These are phyloP conservation scores for Salix viminalis DNA, from an alignment of 345 rosid genomes.

Conservation along the genomic window DNA sequence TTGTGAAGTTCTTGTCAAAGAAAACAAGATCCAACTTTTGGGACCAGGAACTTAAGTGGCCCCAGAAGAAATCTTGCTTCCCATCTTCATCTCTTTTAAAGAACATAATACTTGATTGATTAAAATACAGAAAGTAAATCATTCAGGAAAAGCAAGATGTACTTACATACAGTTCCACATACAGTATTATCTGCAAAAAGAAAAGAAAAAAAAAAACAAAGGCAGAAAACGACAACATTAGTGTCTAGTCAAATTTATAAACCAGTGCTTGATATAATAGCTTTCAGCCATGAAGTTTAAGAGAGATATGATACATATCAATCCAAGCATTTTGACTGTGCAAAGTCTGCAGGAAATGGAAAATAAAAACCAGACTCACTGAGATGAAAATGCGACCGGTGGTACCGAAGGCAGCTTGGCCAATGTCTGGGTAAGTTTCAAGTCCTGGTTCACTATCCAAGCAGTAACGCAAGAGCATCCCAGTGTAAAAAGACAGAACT, in stretches of 20 bases:
- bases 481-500: slow-evolving; percentile 80
- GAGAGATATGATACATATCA: neutral
- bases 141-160: slow-evolving; percentile 25
- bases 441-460: slow-evolving; percentile 81
- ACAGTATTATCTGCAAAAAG: slow-evolving; percentile 64
- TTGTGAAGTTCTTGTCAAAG: neutral
- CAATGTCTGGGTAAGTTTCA: slow-evolving; percentile 91
- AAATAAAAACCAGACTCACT: slow-evolving; percentile 31
- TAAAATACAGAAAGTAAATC: slow-evolving; percentile 1
- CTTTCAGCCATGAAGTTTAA: neutral
- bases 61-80: neutral
- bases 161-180: slow-evolving; percentile 89
- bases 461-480: slow-evolving; percentile 73
- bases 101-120: neutral
- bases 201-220: neutral
- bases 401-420: slow-evolving; percentile 87
- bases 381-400: slow-evolving; percentile 67
- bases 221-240: neutral
- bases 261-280: neutral
- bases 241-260: neutral
- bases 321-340: neutral
- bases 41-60: neutral
- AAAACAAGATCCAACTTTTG: neutral
- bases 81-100: neutral
- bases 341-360: neutral